These are phyloP conservation scores for Verticillium albo-atrum DNA, from an alignment of 2,329 filamentous ascomycete species.

Conservation along the genomic window DNA sequence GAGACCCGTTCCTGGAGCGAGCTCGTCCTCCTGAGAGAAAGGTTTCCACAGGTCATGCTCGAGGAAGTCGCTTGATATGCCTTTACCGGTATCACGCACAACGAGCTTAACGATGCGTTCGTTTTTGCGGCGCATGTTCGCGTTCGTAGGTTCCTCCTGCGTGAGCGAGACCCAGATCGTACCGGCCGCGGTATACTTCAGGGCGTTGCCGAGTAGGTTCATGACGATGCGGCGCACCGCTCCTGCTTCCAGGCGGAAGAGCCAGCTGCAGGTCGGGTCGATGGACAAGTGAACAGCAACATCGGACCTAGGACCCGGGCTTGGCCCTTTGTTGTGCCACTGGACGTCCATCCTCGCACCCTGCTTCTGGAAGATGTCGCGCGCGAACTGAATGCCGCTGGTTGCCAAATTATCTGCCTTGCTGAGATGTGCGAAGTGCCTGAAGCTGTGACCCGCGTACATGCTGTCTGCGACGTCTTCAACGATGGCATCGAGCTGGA, in stretches of 20 bases:
- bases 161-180: slow-evolving; percentile 32
- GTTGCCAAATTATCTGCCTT: slow-evolving; percentile 10
- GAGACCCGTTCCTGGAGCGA: slow-evolving; percentile 54
- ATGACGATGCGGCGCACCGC: slow-evolving; percentile 45
- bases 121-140: slow-evolving; percentile 11
- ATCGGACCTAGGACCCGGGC: slow-evolving; percentile 60
- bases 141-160: slow-evolving; percentile 8
- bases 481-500: slow-evolving; percentile 26
- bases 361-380: no score
- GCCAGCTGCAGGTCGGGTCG: slow-evolving; percentile 38
- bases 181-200: slow-evolving; percentile 46
- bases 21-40: slow-evolving; percentile 55
- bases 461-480: slow-evolving; percentile 35
- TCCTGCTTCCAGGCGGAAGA: slow-evolving; percentile 49
- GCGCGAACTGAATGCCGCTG: slow-evolving; percentile 8
- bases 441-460: slow-evolving; percentile 30
- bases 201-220: slow-evolving; percentile 49
- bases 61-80: slow-evolving; percentile 57
- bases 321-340: slow-evolving; percentile 25
- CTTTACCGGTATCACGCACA: slow-evolving; percentile 57
- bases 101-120: slow-evolving; percentile 27
- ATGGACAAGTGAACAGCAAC: slow-evolving; percentile 51
- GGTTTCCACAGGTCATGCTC: slow-evolving; percentile 53
- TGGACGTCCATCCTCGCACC: no score
- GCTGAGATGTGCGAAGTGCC: slow-evolving; percentile 14